These are phyloP conservation scores for Phylloporus rhodoxanthus DNA, from an alignment of 768 basidiomycete genomes.

Conservation along the genomic window DNA sequence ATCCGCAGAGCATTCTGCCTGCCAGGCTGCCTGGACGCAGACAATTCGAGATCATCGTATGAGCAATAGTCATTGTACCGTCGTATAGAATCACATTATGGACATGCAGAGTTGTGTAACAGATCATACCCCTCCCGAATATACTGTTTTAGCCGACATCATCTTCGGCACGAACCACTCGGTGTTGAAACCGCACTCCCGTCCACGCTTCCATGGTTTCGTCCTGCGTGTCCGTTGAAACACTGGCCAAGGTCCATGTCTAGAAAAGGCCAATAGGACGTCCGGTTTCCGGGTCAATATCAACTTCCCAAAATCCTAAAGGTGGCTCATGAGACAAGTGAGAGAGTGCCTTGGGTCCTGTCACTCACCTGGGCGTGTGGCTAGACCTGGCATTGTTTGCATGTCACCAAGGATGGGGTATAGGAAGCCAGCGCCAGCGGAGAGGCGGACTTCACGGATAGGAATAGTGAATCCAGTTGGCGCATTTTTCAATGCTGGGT, in stretches of 20 bases:
- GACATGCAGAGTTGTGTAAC: conserved; percentile 3
- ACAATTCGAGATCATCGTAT: background rate
- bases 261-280: conserved; percentile 84
- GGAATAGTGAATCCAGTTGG: conserved; percentile 92
- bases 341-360: background rate
- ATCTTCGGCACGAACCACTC: conserved; percentile 28
- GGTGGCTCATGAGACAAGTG: conserved; percentile 8
- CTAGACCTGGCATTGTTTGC: conserved; percentile 97
- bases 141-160: background rate
- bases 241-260: conserved; percentile 1
- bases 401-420: conserved; percentile 95
- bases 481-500: conserved; percentile 84
- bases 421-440: conserved; percentile 93
- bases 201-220: background rate
- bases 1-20: conserved; percentile 7
- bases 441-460: conserved; percentile 79
- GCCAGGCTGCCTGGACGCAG: conserved; percentile 36
- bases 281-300: conserved; percentile 72
- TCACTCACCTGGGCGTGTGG: conserved; percentile 73
- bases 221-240: conserved; percentile 18
- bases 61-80: background rate
- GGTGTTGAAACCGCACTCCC: conserved; percentile 35
- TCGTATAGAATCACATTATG: conserved; percentile 7
- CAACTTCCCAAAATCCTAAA: conserved; percentile 85
- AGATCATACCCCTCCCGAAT: background rate